A percentile compares a stretch with the other conserved stretches of the same genome.
Conservation (phyloP, 192 early-diverging fungal species). For the Backusella morwellensis region DNA sequence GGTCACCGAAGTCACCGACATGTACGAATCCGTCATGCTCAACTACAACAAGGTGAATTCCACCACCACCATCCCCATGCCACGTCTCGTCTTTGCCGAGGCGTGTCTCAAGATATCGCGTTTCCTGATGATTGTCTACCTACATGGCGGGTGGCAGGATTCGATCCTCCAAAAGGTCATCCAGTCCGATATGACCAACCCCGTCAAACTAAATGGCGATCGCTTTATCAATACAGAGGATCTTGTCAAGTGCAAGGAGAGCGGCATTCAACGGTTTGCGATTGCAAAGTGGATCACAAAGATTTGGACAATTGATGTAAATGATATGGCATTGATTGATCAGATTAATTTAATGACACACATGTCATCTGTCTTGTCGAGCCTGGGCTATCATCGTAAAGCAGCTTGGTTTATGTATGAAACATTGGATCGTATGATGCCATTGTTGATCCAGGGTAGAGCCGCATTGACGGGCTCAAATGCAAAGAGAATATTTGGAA, state of each 20-base stretch:
- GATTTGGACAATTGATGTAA: slow-evolving; percentile 47
- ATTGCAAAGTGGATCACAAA: slow-evolving; percentile 65
- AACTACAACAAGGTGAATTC: slow-evolving; percentile 59
- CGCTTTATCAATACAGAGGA: background rate
- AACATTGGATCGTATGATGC: slow-evolving; percentile 29
- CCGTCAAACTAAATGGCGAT: background rate
- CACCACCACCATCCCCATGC: slow-evolving; percentile 40
- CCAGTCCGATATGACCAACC: slow-evolving; percentile 19
- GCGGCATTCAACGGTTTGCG: slow-evolving; percentile 47
- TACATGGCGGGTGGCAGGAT: slow-evolving; percentile 36
- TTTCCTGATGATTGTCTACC: slow-evolving; percentile 53
- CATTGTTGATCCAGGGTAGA: slow-evolving; percentile 31
- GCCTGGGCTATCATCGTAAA: slow-evolving; percentile 34
- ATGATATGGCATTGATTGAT: slow-evolving; percentile 56
- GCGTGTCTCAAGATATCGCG: slow-evolving; percentile 70
- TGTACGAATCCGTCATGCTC: slow-evolving; percentile 61
- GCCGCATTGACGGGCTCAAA: slow-evolving; percentile 1
- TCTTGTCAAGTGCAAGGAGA: slow-evolving; percentile 25
- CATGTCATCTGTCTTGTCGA: slow-evolving; percentile 29
- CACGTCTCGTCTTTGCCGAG: slow-evolving; percentile 60
- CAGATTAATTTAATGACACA: slow-evolving; percentile 42
- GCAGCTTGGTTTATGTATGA: slow-evolving; percentile 32
- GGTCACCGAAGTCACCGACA: slow-evolving; percentile 59
- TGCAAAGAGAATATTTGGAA: background rate
- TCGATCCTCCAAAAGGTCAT: slow-evolving; percentile 32